Conservation (phyloP, 768 basidiomycete genomes). For the Mycena vulgaris region DNA sequence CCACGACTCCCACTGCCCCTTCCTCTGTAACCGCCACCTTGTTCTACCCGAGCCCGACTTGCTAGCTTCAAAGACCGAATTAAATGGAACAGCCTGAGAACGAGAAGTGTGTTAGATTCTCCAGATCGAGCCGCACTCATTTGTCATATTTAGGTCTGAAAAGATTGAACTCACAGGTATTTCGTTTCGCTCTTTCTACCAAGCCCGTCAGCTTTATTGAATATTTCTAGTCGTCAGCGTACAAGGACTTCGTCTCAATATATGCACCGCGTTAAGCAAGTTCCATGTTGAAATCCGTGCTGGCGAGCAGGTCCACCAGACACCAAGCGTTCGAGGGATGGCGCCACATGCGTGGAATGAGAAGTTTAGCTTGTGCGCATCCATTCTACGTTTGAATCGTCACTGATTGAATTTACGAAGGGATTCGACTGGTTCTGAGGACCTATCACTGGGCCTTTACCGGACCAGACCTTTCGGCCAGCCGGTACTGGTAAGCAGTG, state of each 20-base stretch:
- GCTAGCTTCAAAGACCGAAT: background rate
- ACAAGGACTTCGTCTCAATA: conserved; percentile 17
- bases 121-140: background rate
- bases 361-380: conserved; percentile 29
- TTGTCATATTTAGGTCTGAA: conserved; percentile 18
- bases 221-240: conserved; percentile 18
- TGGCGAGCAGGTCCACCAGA: conserved; percentile 9
- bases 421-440: conserved; percentile 13
- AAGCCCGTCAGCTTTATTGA: background rate
- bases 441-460: conserved; percentile 21
- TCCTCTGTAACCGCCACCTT: conserved; percentile 2
- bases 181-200: background rate
- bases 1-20: conserved; percentile 10
- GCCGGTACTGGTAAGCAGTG: conserved; percentile 8
- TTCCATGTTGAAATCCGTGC: conserved; percentile 21
- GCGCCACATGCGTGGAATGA: conserved; percentile 26
- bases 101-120: conserved; percentile 15
- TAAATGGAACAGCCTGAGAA: conserved; percentile 7
- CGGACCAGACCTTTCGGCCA: conserved; percentile 18
- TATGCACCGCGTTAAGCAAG: conserved; percentile 12
- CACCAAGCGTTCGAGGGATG: conserved; percentile 17
- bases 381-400: conserved; percentile 2
- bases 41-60: background rate
- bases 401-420: conserved; percentile 5
- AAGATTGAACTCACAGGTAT: conserved; percentile 33